Percentiles rank a stretch among this genome's conserved stretches.
Conservation (phyloP, 768 basidiomycete genomes). For the Chlorophyllum brunneum region DNA sequence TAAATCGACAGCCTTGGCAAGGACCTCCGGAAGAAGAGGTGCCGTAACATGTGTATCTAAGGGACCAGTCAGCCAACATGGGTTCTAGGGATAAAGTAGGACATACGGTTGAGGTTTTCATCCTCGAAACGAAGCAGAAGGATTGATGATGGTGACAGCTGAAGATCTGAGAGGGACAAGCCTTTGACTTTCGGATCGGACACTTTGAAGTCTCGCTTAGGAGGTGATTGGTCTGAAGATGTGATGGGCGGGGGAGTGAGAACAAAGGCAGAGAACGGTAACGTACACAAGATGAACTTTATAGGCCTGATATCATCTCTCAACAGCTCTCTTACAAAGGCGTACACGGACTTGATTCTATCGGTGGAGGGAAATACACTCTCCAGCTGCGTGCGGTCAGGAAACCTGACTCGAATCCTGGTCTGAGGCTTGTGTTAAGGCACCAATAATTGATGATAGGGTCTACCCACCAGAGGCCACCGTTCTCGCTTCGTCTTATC, state of each 20-base stretch:
- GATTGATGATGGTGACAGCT: slow-evolving; percentile 77
- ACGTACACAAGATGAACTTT: slow-evolving; percentile 83
- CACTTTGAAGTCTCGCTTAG: slow-evolving; percentile 78
- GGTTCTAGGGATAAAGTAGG: not conserved
- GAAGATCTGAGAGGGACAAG: slow-evolving; percentile 61
- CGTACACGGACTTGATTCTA: slow-evolving; percentile 81
- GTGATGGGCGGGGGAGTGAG: not conserved
- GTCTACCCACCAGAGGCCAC: slow-evolving; percentile 66
- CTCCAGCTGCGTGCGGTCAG: slow-evolving; percentile 80
- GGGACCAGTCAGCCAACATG: not conserved
- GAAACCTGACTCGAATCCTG: slow-evolving; percentile 76
- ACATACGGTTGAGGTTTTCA: slow-evolving; percentile 62
- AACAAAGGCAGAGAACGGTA: not conserved
- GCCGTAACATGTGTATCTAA: slow-evolving; percentile 55
- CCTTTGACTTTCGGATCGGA: slow-evolving; percentile 73
- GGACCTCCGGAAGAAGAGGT: slow-evolving; percentile 56
- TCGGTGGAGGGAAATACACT: slow-evolving; percentile 70
- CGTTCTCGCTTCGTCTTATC: slow-evolving; percentile 56
- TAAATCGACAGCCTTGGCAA: slow-evolving; percentile 60
- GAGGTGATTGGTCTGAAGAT: slow-evolving; percentile 69
- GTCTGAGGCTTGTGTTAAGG: slow-evolving; percentile 43
- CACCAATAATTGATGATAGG: not conserved
- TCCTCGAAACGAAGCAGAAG: slow-evolving; percentile 76
- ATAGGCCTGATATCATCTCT: slow-evolving; percentile 71
- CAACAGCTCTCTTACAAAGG: slow-evolving; percentile 71